Percentiles rank a stretch among this genome's conserved stretches.
Conservation (phyloP, 148 eudicot genomes). For the Dianthus caryophyllus region DNA sequence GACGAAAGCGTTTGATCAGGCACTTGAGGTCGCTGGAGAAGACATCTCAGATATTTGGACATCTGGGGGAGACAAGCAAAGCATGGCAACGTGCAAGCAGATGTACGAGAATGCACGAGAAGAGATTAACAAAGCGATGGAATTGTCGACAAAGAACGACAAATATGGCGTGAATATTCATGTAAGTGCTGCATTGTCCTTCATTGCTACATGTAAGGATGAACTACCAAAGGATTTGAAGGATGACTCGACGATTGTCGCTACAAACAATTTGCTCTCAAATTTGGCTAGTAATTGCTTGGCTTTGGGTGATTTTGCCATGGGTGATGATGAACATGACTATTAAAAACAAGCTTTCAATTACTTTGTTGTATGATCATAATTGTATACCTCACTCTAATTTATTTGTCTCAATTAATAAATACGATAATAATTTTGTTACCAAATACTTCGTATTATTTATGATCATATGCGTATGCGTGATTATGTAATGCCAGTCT, state of each 20-base stretch:
- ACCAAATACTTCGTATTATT: too few species aligned
- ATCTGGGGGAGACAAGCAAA: not conserved
- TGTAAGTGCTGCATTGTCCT: conserved; percentile 23
- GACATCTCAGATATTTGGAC: not conserved
- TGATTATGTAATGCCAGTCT: too few species aligned
- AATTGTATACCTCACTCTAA: too few species aligned
- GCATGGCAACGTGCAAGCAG: conserved; percentile 13
- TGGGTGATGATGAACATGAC: not conserved
- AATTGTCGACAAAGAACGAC: conserved; percentile 4
- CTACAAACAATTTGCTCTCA: not conserved
- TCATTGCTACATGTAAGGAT: conserved; percentile 18
- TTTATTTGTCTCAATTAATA: too few species aligned
- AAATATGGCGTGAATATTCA: conserved; percentile 22
- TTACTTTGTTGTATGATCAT: not conserved
- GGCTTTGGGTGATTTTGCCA: conserved; percentile 19
- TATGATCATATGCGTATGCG: too few species aligned
- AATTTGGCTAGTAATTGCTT: conserved; percentile 20
- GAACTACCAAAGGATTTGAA: not conserved
- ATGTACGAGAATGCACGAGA: conserved; percentile 26
- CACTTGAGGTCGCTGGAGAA: conserved; percentile 8
- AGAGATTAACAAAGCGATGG: conserved; percentile 10
- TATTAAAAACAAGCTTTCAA: not conserved
- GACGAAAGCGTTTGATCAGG: conserved; percentile 10
- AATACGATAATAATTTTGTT: too few species aligned
- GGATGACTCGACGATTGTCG: not conserved